Evolutionary conservation across 1,284 basidiomycete genomes (phyloP).

Genomic region (Rhodofomes roseus): DNA sequence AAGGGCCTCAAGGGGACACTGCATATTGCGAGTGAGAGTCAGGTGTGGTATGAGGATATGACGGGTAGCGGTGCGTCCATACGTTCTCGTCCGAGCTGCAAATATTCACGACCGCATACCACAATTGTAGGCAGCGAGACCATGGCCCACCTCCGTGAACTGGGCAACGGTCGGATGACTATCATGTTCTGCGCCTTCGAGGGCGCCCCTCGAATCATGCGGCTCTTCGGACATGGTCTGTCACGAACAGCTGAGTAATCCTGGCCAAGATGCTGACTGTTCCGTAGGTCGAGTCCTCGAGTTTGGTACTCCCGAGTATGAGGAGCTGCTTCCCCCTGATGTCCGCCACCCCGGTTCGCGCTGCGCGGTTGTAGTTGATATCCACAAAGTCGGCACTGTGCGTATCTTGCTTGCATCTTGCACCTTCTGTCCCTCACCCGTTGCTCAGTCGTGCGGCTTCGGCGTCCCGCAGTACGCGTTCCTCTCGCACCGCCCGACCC

Average conservation of each 20-base stretch:
- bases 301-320: slow-evolving; percentile 50
- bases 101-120: too few relatives aligned
- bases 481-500: slow-evolving; percentile 39
- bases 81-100: not conserved
- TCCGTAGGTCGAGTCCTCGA: slow-evolving; percentile 44
- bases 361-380: slow-evolving; percentile 45
- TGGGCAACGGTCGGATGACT: slow-evolving; percentile 47
- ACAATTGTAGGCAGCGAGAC: slow-evolving; percentile 45
- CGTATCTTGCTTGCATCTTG: slow-evolving; percentile 19
- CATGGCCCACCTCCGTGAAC: slow-evolving; percentile 52
- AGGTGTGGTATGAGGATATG: slow-evolving; percentile 57
- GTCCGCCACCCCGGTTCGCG: slow-evolving; percentile 49
- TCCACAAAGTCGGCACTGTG: slow-evolving; percentile 51
- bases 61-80: slow-evolving; percentile 45
- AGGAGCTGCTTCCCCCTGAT: slow-evolving; percentile 36
- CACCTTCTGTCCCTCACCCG: not conserved
- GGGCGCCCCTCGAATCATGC: slow-evolving; percentile 47
- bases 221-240: slow-evolving; percentile 50
- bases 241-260: not conserved
- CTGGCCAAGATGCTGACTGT: not conserved
- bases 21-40: slow-evolving; percentile 40
- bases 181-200: slow-evolving; percentile 54
- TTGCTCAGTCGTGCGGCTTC: slow-evolving; percentile 48
- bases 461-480: slow-evolving; percentile 49
- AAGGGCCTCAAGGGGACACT: slow-evolving; percentile 49